These are phyloP conservation scores for Aspergillus fischeri DNA, from an alignment of 2,329 filamentous ascomycete genomes.

Conservation along the genomic window DNA sequence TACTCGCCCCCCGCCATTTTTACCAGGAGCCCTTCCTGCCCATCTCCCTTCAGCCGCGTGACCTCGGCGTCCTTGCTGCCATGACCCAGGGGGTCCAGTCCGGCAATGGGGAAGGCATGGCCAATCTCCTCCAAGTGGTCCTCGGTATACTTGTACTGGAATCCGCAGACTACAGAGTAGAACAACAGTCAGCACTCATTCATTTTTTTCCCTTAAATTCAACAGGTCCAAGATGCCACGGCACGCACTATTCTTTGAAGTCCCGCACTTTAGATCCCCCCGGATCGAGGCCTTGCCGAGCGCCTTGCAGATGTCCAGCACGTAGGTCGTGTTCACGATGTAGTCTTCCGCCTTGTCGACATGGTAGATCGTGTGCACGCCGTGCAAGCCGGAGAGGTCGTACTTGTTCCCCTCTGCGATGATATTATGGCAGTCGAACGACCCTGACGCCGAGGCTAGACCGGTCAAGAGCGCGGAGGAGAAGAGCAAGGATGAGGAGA, in stretches of 20 bases:
- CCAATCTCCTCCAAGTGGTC: constrained; percentile 49
- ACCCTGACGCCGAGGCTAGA: constrained; percentile 24
- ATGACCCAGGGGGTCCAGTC: constrained; percentile 57
- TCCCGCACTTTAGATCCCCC: constrained; percentile 27
- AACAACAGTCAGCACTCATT: neutral
- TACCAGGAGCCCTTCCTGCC: constrained; percentile 68
- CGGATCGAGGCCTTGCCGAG: constrained; percentile 25
- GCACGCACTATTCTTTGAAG: constrained; percentile 33
- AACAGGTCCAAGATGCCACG: neutral
- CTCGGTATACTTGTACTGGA: constrained; percentile 54
- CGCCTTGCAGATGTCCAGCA: constrained; percentile 33
- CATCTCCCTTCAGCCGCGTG: constrained; percentile 60
- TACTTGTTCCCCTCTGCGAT: constrained; percentile 35
- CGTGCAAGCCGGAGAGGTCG: constrained; percentile 35
- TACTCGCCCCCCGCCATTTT: constrained; percentile 60
- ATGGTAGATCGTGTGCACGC: constrained; percentile 35
- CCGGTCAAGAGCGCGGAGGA: constrained; percentile 19
- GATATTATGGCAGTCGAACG: constrained; percentile 38
- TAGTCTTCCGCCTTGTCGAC: constrained; percentile 23
- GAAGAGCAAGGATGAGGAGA: constrained; percentile 23
- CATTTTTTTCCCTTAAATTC: neutral
- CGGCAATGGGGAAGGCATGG: constrained; percentile 68
- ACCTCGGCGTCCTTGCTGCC: constrained; percentile 55
- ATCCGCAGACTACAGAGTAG: constrained; percentile 80
- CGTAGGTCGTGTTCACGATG: constrained; percentile 34